These are phyloP conservation scores for Fusarium gaditjirri DNA, from an alignment of 2,329 filamentous ascomycete species.

Conservation along the genomic window DNA sequence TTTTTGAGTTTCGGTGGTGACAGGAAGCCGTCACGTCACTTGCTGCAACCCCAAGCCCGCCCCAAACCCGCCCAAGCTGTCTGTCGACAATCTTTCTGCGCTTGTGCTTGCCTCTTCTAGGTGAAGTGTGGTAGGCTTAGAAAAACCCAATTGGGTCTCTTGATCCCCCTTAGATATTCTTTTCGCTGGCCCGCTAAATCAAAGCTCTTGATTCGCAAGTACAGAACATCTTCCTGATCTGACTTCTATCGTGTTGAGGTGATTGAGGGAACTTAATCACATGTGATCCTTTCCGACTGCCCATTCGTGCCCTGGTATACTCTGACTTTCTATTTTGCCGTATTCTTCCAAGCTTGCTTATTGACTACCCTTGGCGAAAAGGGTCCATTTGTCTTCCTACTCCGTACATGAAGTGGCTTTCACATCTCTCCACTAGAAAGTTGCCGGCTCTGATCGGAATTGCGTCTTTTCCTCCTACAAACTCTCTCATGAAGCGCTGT, in stretches of 20 bases:
- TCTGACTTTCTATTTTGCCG: slow-evolving; percentile 16
- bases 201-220: slow-evolving; percentile 5
- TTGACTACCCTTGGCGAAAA: background rate
- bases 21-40: slow-evolving; percentile 35
- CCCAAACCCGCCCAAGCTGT: background rate
- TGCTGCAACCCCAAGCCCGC: slow-evolving; percentile 10
- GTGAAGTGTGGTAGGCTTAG: background rate
- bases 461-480: slow-evolving; percentile 9
- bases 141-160: slow-evolving; percentile 1
- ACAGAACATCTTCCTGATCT: slow-evolving; percentile 8
- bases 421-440: slow-evolving; percentile 21
- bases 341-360: slow-evolving; percentile 11
- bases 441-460: background rate
- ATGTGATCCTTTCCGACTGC: slow-evolving; percentile 4
- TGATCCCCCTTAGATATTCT: background rate
- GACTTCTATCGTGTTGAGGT: slow-evolving; percentile 1
- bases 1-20: background rate
- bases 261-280: slow-evolving; percentile 1
- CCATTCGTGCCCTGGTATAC: slow-evolving; percentile 20
- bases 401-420: slow-evolving; percentile 30
- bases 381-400: background rate
- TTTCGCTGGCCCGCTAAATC: slow-evolving; percentile 21
- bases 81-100: background rate
- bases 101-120: slow-evolving; percentile 13
- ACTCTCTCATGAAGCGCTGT: background rate